A percentile compares a stretch with the other conserved stretches of the same genome.
These are phyloP conservation scores for Avena eriantha DNA, from an alignment of 176 grass and related monocot species.

Conservation along the genomic window DNA sequence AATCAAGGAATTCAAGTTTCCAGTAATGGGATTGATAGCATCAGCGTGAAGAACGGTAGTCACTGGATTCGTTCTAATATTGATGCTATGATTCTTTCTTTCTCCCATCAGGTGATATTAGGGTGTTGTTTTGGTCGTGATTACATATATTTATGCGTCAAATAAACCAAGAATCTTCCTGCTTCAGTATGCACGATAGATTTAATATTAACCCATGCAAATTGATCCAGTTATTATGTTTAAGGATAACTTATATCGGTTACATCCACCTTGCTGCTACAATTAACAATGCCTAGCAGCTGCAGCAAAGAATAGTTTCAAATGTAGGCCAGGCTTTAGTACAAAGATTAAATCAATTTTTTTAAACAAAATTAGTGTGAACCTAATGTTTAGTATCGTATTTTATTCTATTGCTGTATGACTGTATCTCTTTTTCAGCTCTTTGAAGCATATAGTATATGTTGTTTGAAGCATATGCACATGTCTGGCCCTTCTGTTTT, in stretches of 20 bases:
- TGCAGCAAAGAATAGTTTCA: not conserved
- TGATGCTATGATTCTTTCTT: not conserved
- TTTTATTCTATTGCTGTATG: not conserved
- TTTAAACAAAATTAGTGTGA: not conserved
- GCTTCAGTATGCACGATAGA: not conserved
- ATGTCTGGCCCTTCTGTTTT: not conserved
- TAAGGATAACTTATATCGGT: not conserved
- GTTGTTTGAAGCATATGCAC: not conserved
- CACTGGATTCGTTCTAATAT: not conserved
- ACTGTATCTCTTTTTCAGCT: not conserved
- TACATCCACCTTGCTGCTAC: not conserved
- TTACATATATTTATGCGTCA: conserved; percentile 18
- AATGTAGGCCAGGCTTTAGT: not conserved
- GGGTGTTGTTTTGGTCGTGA: not conserved
- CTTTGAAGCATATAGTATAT: not conserved
- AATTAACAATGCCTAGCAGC: conserved; percentile 3
- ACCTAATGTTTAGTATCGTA: conserved; percentile 5
- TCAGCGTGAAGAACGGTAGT: not conserved
- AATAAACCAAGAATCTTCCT: not conserved
- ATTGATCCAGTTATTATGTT: not conserved
- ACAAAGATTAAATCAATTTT: not conserved
- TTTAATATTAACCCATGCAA: not conserved
- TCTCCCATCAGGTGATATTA: not conserved
- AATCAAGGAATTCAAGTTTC: conserved; percentile 15
- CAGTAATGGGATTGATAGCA: conserved; percentile 4